Base-by-base conservation (phyloP, 805 yeast species). In the Candida namnaoensis region DNA sequence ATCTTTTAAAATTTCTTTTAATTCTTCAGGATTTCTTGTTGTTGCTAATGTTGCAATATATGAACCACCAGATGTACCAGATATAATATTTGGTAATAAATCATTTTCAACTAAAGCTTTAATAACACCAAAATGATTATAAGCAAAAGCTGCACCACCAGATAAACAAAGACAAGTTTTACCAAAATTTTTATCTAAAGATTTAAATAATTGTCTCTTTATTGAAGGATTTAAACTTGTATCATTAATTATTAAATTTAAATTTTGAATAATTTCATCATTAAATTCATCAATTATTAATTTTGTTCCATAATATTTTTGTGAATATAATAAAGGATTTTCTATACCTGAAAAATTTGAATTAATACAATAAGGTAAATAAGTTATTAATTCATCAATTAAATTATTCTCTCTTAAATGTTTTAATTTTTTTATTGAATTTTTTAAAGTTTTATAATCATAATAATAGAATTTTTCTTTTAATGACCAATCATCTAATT, bases 31-130 rank as follows among this genome's bases (percentile, higher is more conserved):
- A 0, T 87, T 79, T 41, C 90, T 63, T 0, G 87, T 77, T 40
- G 88, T 73, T 0, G 82, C 76, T 34, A 84, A 57, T 0, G 88
- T 85, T 1, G 93, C 90, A 12, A 83, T 76, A 11, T 82, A 61
- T 1, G 88, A 91, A 13, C 95, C 95, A 2, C 93, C 91, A 1
- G 87, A 78, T 0, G 93, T 84, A 1, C 95, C 95, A 32, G 85
- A 74, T 8, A 85, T 66, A 33, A 84, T 80, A 5, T 68, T 67
- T 1, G 95, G 95, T 39, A 84, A 61, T 39, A 75, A 60, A 54
- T 80, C 82, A 43, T 74, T 72, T 44, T 85, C 88, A 5, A 83
- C 60, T 34, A 85, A 58, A 0, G 88, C 90, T 47, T 79, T 80
- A 26, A 83, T 70, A 3, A 84, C 75, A 3, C 95, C 95, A 60